Conservation (phyloP, 2,329 filamentous ascomycete genomes). For the Chaetomium sp. region DNA sequence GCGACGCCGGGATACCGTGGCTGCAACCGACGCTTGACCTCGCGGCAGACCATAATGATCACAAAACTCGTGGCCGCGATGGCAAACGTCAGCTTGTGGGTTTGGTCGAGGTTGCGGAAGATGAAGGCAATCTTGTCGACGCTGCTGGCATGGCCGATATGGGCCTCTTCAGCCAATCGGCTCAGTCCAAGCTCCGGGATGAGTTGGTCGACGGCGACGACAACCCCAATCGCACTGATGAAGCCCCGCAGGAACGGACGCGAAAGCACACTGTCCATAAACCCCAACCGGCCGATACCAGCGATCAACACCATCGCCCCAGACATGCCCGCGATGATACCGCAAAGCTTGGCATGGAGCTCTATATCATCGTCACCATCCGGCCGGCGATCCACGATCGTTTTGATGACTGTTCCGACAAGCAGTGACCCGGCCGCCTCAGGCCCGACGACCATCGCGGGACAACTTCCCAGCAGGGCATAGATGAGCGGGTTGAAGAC, state of each 20-base stretch:
- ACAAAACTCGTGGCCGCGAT: slow-evolving; percentile 74
- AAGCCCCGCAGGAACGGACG: slow-evolving; percentile 89
- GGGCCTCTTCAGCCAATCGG: slow-evolving; percentile 52
- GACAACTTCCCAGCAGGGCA: slow-evolving; percentile 82
- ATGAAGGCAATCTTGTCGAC: slow-evolving; percentile 82
- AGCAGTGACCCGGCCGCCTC: slow-evolving; percentile 91
- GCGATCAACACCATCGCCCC: slow-evolving; percentile 84
- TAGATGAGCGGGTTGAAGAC: slow-evolving; percentile 90
- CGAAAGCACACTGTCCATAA: slow-evolving; percentile 89
- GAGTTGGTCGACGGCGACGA: slow-evolving; percentile 91
- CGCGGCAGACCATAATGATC: slow-evolving; percentile 86
- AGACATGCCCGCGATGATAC: slow-evolving; percentile 80
- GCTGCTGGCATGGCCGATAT: slow-evolving; percentile 76
- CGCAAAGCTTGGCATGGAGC: slow-evolving; percentile 75
- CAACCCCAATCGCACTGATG: slow-evolving; percentile 93
- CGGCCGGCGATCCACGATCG: slow-evolving; percentile 63
- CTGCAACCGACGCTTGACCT: slow-evolving; percentile 74
- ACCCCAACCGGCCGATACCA: slow-evolving; percentile 78
- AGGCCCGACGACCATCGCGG: slow-evolving; percentile 88
- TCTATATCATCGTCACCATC: slow-evolving; percentile 57
- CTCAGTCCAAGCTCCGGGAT: slow-evolving; percentile 82
- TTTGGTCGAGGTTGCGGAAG: slow-evolving; percentile 54
- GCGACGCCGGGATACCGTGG: slow-evolving; percentile 73
- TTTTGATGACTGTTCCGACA: slow-evolving; percentile 77
- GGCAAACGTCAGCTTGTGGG: slow-evolving; percentile 67